These are phyloP conservation scores for Sugiyamaella mastotermitis DNA, from an alignment of 805 yeast species.

Conservation along the genomic window DNA sequence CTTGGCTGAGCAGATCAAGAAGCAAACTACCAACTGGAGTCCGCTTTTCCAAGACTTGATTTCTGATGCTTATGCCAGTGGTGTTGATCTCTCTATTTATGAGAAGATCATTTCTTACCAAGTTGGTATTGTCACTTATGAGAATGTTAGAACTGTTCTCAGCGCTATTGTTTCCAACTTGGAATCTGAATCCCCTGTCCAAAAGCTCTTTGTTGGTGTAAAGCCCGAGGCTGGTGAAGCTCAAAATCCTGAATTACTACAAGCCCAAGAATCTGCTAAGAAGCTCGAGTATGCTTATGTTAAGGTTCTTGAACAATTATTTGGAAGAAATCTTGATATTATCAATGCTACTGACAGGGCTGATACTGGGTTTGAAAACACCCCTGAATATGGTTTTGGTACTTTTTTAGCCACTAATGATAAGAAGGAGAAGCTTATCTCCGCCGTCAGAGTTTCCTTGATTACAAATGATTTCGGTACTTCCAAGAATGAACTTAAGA, in stretches of 20 bases:
- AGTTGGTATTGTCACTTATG: conserved; percentile 37
- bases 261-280: conserved; percentile 43
- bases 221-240: conserved; percentile 21
- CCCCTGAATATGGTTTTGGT: conserved; percentile 90
- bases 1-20: conserved; percentile 60
- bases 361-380: conserved; percentile 38
- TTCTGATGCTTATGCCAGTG: conserved; percentile 43
- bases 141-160: conserved; percentile 39
- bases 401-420: conserved; percentile 54
- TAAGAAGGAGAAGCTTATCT: conserved; percentile 41
- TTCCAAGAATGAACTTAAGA: conserved; percentile 45
- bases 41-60: conserved; percentile 75
- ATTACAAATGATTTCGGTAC: conserved; percentile 35
- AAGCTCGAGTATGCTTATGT: conserved; percentile 69
- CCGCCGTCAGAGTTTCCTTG: conserved; percentile 40
- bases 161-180: conserved; percentile 48
- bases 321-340: conserved; percentile 47
- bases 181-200: conserved; percentile 48
- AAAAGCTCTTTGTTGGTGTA: conserved; percentile 54
- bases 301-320: conserved; percentile 67
- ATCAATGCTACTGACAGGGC: conserved; percentile 50
- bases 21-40: conserved; percentile 43
- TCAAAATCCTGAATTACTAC: conserved; percentile 20
- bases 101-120: conserved; percentile 51
- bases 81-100: conserved; percentile 14